These are phyloP conservation scores for Geranium rotundifolium DNA, from an alignment of 345 rosid species.

Conservation along the genomic window DNA sequence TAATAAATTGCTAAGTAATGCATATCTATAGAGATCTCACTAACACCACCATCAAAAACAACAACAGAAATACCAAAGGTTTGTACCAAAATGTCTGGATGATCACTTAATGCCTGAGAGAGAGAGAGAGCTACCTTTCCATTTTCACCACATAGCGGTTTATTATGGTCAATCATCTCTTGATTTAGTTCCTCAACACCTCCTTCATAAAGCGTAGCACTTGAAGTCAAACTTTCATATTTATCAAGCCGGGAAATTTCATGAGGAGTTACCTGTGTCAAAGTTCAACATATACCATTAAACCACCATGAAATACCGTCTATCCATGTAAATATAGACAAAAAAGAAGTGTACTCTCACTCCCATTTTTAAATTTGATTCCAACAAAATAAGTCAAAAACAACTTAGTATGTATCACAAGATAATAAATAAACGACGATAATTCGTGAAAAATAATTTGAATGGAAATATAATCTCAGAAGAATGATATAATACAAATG, in stretches of 20 bases:
- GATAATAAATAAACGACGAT: no score
- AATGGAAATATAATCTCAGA: no score
- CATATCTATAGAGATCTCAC: no score
- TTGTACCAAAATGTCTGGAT: background rate
- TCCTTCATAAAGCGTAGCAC: conserved; percentile 27
- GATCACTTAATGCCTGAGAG: conserved; percentile 3
- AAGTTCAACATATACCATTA: conserved; percentile 10
- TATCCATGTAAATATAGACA: background rate
- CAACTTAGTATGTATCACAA: no score
- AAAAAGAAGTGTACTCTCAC: no score
- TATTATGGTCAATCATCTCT: conserved; percentile 27
- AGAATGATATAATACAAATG: no score
- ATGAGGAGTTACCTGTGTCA: conserved; percentile 64
- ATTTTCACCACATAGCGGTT: conserved; percentile 24
- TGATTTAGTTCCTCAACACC: conserved; percentile 32
- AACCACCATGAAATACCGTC: background rate
- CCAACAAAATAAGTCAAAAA: no score
- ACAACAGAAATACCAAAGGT: background rate
- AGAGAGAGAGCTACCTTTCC: conserved; percentile 38
- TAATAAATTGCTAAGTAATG: no score
- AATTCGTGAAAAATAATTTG: no score
- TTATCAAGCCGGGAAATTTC: conserved; percentile 58
- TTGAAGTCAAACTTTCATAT: conserved; percentile 35
- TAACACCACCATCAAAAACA: background rate
- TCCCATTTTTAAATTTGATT: no score